Percentiles rank a stretch among this genome's conserved stretches.
phyloP scores from a whole-genome alignment of 2,329 filamentous ascomycete species.

The Aureobasidium sp. region DNA sequence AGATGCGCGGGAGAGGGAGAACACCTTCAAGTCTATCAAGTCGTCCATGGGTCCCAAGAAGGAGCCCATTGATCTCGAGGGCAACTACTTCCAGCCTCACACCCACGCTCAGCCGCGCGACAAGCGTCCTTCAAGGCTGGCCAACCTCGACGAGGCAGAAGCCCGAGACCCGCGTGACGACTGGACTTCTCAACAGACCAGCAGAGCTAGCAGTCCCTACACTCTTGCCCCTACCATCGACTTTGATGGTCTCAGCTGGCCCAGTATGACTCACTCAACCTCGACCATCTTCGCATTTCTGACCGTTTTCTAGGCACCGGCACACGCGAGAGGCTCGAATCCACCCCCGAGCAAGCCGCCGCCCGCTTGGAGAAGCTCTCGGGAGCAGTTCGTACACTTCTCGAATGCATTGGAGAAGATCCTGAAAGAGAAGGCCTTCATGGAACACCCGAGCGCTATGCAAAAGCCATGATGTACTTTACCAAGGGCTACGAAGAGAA shows the following conservation, averaged over 20 bases:
- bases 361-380: constrained; percentile 54
- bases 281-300: not conserved
- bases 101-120: constrained; percentile 10
- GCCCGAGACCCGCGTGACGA: constrained; percentile 49
- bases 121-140: constrained; percentile 9
- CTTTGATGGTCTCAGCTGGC: constrained; percentile 51
- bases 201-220: constrained; percentile 41
- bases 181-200: constrained; percentile 47
- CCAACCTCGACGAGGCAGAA: constrained; percentile 42
- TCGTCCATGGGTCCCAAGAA: constrained; percentile 47
- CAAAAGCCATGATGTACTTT: constrained; percentile 91
- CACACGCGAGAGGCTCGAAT: constrained; percentile 55
- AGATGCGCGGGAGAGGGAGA: constrained; percentile 48
- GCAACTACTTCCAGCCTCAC: constrained; percentile 13
- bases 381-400: constrained; percentile 55
- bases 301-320: constrained; percentile 45
- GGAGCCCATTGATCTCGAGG: constrained; percentile 40
- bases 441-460: constrained; percentile 76
- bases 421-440: constrained; percentile 56
- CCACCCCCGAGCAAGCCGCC: constrained; percentile 51
- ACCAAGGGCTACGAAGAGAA: constrained; percentile 97
- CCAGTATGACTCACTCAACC: constrained; percentile 34
- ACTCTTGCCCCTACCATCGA: constrained; percentile 46
- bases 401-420: constrained; percentile 61
- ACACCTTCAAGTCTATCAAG: constrained; percentile 52